Base-by-base conservation (phyloP, 345 rosid genomes). In the Linum lewisii region DNA sequence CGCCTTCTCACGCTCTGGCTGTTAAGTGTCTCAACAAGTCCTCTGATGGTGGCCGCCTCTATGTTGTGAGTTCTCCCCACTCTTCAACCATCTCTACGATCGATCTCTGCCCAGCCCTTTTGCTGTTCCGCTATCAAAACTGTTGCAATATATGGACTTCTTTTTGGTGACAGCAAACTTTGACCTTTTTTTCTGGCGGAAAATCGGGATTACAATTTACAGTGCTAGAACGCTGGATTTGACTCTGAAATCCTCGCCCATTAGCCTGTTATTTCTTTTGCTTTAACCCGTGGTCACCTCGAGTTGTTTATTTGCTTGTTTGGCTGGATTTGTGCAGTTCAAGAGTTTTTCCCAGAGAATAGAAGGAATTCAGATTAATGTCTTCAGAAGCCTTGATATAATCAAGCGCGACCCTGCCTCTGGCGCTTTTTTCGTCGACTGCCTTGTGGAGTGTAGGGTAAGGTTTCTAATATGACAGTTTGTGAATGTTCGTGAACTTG, bases 381-480 rank as follows among this genome's bases (percentile, higher is more conserved):
- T 82, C 54, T 82, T 72, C 64, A 67, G 81, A 69, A 84, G 84
- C 81, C 81, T 88, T 50, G 79, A 83, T 42, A 77, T 74, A 69
- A 63, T 78, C 24, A 92, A 88, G 76, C 32, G 75, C 3, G 84
- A 81, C 79, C 97, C 98, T 23, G 82, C 94, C 2, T 77, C 79
- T 26, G 95, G 98, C 37, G 68, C 93, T 5, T 86, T 88, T 73
- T 76, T 88, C 65, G 73, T 77, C 60, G 98, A 88, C 42, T 82
- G 90, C 61, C 97, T 92, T 24, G 20, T 80, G 2, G 97, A 92
- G 73, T 92, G 90, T 87, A 88, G 92, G 88, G 98, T 88, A 84
- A 37, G 85, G 19, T 11, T 59, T 61, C 1, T 62, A 18, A 57
- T 8, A 21, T 72, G 53, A 58, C 57, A 1, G 18, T 21, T 10